A percentile compares a stretch with the other conserved stretches of the same genome.
phyloP scores from a whole-genome alignment of 2,329 filamentous ascomycete species.

The Emmonsia crescens region DNA sequence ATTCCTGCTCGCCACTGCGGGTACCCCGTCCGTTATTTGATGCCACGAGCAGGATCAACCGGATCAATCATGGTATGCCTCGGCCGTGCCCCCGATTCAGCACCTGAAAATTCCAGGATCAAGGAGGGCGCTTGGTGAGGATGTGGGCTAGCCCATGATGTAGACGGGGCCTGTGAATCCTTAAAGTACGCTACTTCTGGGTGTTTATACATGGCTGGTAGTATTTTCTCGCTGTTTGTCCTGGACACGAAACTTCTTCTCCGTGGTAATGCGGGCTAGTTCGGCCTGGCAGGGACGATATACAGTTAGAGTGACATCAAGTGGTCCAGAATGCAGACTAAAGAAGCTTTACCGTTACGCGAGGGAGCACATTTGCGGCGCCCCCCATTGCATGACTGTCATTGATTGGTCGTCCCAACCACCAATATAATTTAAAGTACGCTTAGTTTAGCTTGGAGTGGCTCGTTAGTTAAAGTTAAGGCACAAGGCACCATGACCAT shows the following conservation, averaged over 20 bases:
- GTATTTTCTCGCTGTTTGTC: background rate
- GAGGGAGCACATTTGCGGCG: background rate
- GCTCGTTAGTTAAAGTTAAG: too few relatives aligned
- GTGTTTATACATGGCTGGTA: background rate
- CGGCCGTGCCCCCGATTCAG: background rate
- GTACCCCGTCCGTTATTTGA: background rate
- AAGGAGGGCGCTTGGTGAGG: background rate
- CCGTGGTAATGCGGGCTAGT: background rate
- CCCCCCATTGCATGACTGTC: background rate
- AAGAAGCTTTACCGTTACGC: background rate
- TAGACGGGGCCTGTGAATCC: background rate
- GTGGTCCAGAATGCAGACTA: background rate
- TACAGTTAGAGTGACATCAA: background rate
- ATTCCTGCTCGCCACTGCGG: background rate
- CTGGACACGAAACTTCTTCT: background rate
- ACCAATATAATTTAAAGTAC: background rate
- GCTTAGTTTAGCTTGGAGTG: background rate
- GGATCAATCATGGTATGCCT: background rate
- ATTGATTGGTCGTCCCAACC: background rate
- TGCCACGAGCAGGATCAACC: background rate
- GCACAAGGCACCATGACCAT: too few relatives aligned
- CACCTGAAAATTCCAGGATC: background rate
- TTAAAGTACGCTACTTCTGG: background rate
- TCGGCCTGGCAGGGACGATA: background rate
- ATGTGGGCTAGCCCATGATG: too few relatives aligned